phyloP scores from a whole-genome alignment of 805 yeast species.

The Yamadazyma laniorum region DNA sequence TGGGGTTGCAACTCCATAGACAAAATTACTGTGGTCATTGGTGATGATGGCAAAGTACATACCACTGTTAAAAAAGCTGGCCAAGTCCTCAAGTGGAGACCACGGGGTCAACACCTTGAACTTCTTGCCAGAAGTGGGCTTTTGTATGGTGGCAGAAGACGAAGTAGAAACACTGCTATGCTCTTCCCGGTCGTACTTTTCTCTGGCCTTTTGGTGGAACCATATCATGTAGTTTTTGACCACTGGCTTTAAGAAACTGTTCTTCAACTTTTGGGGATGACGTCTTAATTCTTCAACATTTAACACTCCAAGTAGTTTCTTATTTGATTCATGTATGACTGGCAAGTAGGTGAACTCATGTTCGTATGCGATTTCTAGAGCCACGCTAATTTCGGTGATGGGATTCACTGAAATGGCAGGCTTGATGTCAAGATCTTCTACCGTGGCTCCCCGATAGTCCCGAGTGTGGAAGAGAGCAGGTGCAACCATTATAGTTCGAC shows the following conservation, averaged over 20 bases:
- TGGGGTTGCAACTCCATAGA: conserved; percentile 57
- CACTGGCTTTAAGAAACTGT: conserved; percentile 24
- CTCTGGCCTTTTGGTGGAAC: conserved; percentile 39
- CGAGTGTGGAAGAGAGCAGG: conserved; percentile 26
- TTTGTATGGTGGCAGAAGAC: conserved; percentile 28
- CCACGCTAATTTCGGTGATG: conserved; percentile 44
- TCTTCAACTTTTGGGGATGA: conserved; percentile 23
- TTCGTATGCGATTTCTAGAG: conserved; percentile 55
- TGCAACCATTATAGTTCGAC: conserved; percentile 7
- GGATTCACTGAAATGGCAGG: conserved; percentile 58
- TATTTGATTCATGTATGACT: conserved; percentile 46
- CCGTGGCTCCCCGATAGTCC: conserved; percentile 51
- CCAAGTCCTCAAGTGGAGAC: conserved; percentile 54
- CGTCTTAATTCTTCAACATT: conserved; percentile 42
- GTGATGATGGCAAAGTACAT: conserved; percentile 58
- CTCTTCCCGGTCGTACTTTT: conserved; percentile 28
- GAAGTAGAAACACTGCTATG: conserved; percentile 2
- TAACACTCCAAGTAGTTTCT: conserved; percentile 48
- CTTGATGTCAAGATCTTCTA: conserved; percentile 57
- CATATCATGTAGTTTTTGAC: conserved; percentile 41
- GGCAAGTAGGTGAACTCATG: conserved; percentile 54
- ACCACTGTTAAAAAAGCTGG: conserved; percentile 47
- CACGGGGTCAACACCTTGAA: conserved; percentile 50
- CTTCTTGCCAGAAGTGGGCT: conserved; percentile 29
- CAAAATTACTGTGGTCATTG: conserved; percentile 50